These are phyloP conservation scores for Pulveroboletus sp. DNA, from an alignment of 768 basidiomycete species.

Conservation along the genomic window DNA sequence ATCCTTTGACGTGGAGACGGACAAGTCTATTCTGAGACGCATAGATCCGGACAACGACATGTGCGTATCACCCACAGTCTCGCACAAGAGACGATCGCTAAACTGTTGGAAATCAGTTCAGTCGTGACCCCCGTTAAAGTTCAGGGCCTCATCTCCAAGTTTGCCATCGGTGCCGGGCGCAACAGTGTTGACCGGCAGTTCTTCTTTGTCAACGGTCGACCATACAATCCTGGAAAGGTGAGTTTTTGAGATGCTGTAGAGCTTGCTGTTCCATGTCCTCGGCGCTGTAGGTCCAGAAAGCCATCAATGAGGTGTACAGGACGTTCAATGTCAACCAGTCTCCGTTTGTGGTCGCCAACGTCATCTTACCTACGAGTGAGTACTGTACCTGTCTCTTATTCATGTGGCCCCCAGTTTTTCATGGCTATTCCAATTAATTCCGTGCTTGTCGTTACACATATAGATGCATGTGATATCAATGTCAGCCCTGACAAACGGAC, in stretches of 20 bases:
- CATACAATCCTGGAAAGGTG: conserved; percentile 43
- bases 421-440: neutral
- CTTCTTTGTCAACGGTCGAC: conserved; percentile 89
- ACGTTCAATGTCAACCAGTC: conserved; percentile 3
- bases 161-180: conserved; percentile 70
- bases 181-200: conserved; percentile 85
- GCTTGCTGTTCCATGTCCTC: neutral
- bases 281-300: conserved; percentile 2
- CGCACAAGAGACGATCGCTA: neutral
- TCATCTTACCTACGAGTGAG: conserved; percentile 71
- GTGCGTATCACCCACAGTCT: conserved; percentile 12
- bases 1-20: conserved; percentile 64
- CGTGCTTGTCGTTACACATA: neutral
- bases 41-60: conserved; percentile 15
- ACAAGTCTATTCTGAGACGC: conserved; percentile 37
- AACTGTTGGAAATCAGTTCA: conserved; percentile 10
- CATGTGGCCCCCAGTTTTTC: too few relatives aligned
- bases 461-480: conserved; percentile 88
- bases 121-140: conserved; percentile 48
- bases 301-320: conserved; percentile 4
- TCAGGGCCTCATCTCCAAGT: conserved; percentile 82
- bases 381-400: neutral
- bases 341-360: conserved; percentile 48
- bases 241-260: neutral
- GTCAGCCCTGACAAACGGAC: conserved; percentile 97